Evolutionary conservation across 108 stramenopile genomes (phyloP), one percentile per base, ranked within the genome.

Genomic region (Cyclotella cryptica): DNA sequence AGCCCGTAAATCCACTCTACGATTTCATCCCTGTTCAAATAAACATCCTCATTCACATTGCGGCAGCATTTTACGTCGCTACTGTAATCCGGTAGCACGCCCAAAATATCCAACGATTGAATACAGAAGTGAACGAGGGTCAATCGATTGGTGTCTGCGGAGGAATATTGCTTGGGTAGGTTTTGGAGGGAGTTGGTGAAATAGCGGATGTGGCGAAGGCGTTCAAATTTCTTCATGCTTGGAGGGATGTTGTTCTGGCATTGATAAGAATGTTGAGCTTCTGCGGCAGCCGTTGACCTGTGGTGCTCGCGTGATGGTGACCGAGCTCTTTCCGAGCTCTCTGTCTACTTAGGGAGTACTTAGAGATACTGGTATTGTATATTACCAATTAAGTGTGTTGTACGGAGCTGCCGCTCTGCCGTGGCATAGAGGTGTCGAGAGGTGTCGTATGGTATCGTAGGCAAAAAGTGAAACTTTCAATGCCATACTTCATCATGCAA

Each of bases 41-140:
- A 47, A 26, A 85, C 60, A 39, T 75, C 55, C 15, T 75, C 62
- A n/a, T 66, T 63, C 0, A 47, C 69, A 17, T 27, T 58, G 3
- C 73, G 74, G 51, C 74, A 74, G 39, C 30, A 19, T 18, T 42
- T 47, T 26, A 0, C 64, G 41, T 66, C 77, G 1, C 75, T 46
- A 17, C 27, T 26, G 49, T 81, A 62, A 46, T 80, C 71, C 54
- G 83, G 86, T 12, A 87, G 40, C 17, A 78, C 72, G 11, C 83
- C 83, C 63, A 92, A 72, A 55, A 92, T 49, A 80, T 92, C 91
- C 59, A 92, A 54, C 18, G 89, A 71, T 65, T 89, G 90, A n/a
- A 89, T 83, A 39, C 78, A 72, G 77, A 92, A 92, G 71, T 92
- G 89, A 12, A 88, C 87, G 70, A 92, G 70, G n/a, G 89, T 92